Percentiles rank a stretch among this genome's conserved stretches.
These are phyloP conservation scores for Vicia faba DNA, from an alignment of 306 rosid genomes.

Conservation along the genomic window DNA sequence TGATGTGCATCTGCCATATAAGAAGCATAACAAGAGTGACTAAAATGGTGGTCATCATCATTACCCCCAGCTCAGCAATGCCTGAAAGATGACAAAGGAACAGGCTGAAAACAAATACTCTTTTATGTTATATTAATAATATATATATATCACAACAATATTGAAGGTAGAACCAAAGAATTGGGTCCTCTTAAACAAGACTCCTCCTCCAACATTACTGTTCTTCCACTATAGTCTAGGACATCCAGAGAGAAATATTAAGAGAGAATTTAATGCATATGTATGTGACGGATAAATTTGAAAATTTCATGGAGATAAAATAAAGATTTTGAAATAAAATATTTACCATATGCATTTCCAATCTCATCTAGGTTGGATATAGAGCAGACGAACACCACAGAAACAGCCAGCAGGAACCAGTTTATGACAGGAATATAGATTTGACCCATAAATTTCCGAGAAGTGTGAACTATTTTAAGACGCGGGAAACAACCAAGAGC, in stretches of 20 bases:
- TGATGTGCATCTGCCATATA: conserved; percentile 90
- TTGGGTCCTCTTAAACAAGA: conserved; percentile 28
- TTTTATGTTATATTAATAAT: background rate
- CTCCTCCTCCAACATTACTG: conserved; percentile 2
- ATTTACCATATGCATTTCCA: conserved; percentile 98
- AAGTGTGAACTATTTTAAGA: conserved; percentile 90
- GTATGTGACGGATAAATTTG: conserved; percentile 17
- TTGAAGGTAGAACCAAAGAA: conserved; percentile 23
- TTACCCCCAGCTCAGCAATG: conserved; percentile 95
- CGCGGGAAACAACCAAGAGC: conserved; percentile 99
- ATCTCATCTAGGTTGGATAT: conserved; percentile 88
- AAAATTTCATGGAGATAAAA: conserved; percentile 17
- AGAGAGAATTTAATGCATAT: conserved; percentile 2
- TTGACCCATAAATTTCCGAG: conserved; percentile 99
- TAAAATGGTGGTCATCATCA: conserved; percentile 95
- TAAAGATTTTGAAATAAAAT: conserved; percentile 35
- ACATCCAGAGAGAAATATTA: conserved; percentile 27
- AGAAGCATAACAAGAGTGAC: conserved; percentile 96
- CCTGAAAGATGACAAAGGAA: conserved; percentile 56
- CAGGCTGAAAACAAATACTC: conserved; percentile 34
- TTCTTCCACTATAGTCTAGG: conserved; percentile 21
- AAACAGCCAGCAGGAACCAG: conserved; percentile 93
- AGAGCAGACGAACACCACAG: conserved; percentile 72
- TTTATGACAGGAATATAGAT: conserved; percentile 94
- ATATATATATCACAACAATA: conserved; percentile 6